phyloP scores from a whole-genome alignment of 2,329 filamentous ascomycete genomes.

The Xylariaceae sp. region DNA sequence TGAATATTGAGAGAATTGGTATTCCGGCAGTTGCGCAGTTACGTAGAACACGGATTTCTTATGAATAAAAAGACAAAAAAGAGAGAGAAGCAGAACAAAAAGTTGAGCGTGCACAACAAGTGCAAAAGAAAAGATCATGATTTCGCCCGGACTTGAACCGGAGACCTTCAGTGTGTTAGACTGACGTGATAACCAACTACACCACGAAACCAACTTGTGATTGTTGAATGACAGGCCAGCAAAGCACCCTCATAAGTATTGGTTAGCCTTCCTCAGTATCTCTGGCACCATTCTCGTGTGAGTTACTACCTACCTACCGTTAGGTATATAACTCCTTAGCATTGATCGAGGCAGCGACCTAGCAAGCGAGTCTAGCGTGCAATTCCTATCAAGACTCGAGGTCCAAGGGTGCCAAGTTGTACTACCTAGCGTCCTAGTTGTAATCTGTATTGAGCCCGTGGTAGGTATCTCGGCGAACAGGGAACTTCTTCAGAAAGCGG shows the following conservation, averaged over 20 bases:
- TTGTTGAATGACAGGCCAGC: background rate
- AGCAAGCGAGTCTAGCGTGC: background rate
- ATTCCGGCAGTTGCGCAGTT: no score
- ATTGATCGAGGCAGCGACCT: background rate
- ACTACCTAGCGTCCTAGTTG: background rate
- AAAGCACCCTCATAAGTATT: background rate
- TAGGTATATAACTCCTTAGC: no score
- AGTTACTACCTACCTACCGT: no score
- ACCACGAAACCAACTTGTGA: constrained; percentile 28
- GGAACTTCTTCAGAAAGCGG: no score
- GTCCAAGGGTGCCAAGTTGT: background rate
- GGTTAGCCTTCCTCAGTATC: background rate
- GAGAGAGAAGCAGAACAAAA: background rate
- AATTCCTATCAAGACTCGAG: background rate
- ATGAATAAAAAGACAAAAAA: background rate
- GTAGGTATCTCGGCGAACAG: no score
- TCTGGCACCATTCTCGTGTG: no score
- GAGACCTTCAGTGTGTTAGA: constrained; percentile 40
- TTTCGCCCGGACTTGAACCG: constrained; percentile 33
- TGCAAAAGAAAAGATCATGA: constrained; percentile 15
- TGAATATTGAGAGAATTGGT: background rate
- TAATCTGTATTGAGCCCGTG: no score
- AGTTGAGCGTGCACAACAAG: background rate
- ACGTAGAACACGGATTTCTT: no score
- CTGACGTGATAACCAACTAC: constrained; percentile 46